Base-by-base conservation (phyloP, 202 grass and related monocot species). In the Setaria italica region DNA sequence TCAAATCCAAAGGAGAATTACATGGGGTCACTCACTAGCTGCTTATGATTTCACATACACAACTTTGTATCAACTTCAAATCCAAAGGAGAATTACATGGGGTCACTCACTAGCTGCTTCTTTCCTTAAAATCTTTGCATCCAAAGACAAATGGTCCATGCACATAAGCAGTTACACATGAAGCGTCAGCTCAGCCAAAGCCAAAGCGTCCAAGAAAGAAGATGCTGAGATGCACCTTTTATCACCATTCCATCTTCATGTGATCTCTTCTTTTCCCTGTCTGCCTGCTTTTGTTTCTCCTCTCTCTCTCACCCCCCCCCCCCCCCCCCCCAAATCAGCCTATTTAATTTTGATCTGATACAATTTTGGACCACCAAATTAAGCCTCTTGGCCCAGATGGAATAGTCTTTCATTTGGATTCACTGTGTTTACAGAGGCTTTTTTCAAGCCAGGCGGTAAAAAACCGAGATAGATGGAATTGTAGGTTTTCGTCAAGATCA, bases 121-220 rank as follows among this genome's bases (percentile, higher is more conserved):
- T 81, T 85, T 55, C 42, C 17, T 37, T 59, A 43, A 55, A 37
- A 71, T 41, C 71, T 39, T 17, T 19, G 11, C 14, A 19, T 15
- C 58, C 15, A 84, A 56, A 72, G 84, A 19, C 25, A 71, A 57
- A 77, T 82, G 72, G 72, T 86, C 88, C 83, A 78, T 12, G 14
- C 19, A 64, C 13, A 72, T 6, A 21, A 33, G 5, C 25, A 17
- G 6, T 29, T 15, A 46, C 5, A 35, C 57, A 79, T 34, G 80
- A 63, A 65, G 19, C 54, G 34, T 71, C 43, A 62, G 50, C 15
- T 34, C 7, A 73, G 13, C 49, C 4, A 54, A 20, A 37, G 45
- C 54, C 43, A 77, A 76, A 47, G 47, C 43, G 39, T 34, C 70
- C 1, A 64, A 19, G 72, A 84, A 84, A 65, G 45, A 76, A 76